These are phyloP conservation scores for Helianthus tuberosus DNA, from an alignment of 129 eudicot species.

Conservation along the genomic window DNA sequence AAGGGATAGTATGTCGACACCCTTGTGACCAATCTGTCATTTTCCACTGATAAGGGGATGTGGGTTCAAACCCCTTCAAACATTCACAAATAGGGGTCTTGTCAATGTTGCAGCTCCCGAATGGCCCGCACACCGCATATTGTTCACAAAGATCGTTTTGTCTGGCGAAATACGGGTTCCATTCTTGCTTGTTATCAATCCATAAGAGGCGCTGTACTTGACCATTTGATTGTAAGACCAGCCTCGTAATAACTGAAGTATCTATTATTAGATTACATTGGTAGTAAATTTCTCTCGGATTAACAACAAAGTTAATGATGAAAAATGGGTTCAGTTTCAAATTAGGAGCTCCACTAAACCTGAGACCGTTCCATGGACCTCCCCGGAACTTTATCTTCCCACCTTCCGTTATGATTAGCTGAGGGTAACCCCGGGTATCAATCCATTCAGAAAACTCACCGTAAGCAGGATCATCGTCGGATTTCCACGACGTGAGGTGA, in stretches of 20 bases:
- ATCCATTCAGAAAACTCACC: too few relatives aligned
- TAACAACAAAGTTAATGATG: slow-evolving; percentile 10
- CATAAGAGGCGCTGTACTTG: slow-evolving; percentile 15
- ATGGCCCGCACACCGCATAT: slow-evolving; percentile 41
- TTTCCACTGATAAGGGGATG: slow-evolving; percentile 32
- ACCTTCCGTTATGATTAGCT: too few relatives aligned
- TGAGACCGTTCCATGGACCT: slow-evolving; percentile 34
- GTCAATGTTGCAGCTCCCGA: slow-evolving; percentile 40
- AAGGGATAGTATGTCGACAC: too few relatives aligned
- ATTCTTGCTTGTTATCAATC: slow-evolving; percentile 15
- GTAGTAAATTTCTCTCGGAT: slow-evolving; percentile 20
- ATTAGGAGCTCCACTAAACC: slow-evolving; percentile 20
- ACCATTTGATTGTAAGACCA: slow-evolving; percentile 16
- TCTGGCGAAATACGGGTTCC: slow-evolving; percentile 13
- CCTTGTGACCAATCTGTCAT: slow-evolving; percentile 42
- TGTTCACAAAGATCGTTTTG: slow-evolving; percentile 28
- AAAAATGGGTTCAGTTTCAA: slow-evolving; percentile 19
- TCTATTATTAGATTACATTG: background rate
- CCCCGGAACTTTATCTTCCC: background rate
- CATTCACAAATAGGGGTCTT: slow-evolving; percentile 39
- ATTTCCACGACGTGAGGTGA: too few relatives aligned
- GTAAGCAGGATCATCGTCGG: too few relatives aligned
- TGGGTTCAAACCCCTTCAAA: slow-evolving; percentile 42
- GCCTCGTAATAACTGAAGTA: slow-evolving; percentile 14
- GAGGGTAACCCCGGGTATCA: too few relatives aligned